Base-by-base conservation (phyloP, 441 rosid genomes). In the Populus hybrid region DNA sequence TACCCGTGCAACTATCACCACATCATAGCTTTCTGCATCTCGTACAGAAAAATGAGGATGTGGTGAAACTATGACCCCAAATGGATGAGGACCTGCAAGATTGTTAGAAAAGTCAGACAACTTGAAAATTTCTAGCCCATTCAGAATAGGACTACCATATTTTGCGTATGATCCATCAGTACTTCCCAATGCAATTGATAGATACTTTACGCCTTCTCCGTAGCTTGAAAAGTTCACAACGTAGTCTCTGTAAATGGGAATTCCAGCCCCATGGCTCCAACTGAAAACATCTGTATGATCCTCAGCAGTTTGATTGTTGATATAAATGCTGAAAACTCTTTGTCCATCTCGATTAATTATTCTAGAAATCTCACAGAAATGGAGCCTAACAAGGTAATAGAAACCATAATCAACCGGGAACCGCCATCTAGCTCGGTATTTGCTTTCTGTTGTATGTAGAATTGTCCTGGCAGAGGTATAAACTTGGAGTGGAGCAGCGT, bases 111-210 rank as follows among this genome's bases (percentile, higher is more conserved):
- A 21, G 24, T 63, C 26, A n/a, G 24, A 79, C 70, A 86, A 40
- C 79, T 86, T 82, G 53, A 86, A 75, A 21, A 82, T 67, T 77
- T 86, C 87, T 18, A 84, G 28, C 0, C 84, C 89, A 68, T 84
- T 86, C 69, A 84, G 75, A 32, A 81, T 65, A 5, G 81, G 76
- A 57, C 73, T 24, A 1, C 57, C 57, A 46, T 12, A 46, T 46
- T 14, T 14, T 16, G 46, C 35, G 19, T 4, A 7, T 12, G 80
- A 77, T 40, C 66, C 46, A 30, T 64, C 71, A 4, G n/a, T 42
- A 11, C 50, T 42, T 40, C 65, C 64, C 18, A 71, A 18, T 0
- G 80, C 46, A 42, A 77, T 34, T 40, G 50, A 50, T 40, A 71
- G 42, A 24, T 42, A 12, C 65, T 40, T 65, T 19, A 64, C 40